Evolutionary conservation across 495 filamentous ascomycete genomes (phyloP).

Genomic region (Elaphomyces granulatus): DNA sequence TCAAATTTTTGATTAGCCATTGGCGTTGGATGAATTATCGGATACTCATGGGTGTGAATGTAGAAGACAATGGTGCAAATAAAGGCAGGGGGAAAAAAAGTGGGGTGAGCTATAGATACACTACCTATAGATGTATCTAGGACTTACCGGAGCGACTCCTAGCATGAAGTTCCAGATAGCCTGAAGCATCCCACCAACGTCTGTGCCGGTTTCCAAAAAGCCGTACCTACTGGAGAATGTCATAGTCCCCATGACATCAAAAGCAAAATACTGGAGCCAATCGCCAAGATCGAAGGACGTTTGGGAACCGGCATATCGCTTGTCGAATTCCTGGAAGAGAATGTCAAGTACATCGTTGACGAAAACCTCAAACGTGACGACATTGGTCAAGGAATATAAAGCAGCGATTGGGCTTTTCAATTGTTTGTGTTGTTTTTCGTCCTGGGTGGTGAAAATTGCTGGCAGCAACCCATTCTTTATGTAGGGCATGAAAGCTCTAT

Average conservation of each 20-base stretch:
- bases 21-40: constrained; percentile 1
- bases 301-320: constrained; percentile 12
- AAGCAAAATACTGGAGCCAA: constrained; percentile 36
- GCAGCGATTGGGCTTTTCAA: constrained; percentile 27
- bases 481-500: constrained; percentile 10
- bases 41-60: constrained; percentile 12
- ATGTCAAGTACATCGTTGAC: constrained; percentile 16
- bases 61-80: no score
- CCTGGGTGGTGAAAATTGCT: constrained; percentile 23
- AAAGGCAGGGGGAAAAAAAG: no score
- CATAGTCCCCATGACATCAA: constrained; percentile 29
- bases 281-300: constrained; percentile 22
- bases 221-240: constrained; percentile 25
- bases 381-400: constrained; percentile 22
- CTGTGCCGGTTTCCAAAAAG: constrained; percentile 25
- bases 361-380: constrained; percentile 19
- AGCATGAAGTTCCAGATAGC: constrained; percentile 16
- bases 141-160: constrained; percentile 13
- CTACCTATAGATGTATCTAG: constrained; percentile 10
- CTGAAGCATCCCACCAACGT: constrained; percentile 26
- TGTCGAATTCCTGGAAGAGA: constrained; percentile 22
- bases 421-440: constrained; percentile 25
- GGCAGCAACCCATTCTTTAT: constrained; percentile 15
- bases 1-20: no score
- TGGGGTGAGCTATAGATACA: no score